These are phyloP conservation scores for Pezicula neosporulosa DNA, from an alignment of 2,329 filamentous ascomycete species.

Conservation along the genomic window DNA sequence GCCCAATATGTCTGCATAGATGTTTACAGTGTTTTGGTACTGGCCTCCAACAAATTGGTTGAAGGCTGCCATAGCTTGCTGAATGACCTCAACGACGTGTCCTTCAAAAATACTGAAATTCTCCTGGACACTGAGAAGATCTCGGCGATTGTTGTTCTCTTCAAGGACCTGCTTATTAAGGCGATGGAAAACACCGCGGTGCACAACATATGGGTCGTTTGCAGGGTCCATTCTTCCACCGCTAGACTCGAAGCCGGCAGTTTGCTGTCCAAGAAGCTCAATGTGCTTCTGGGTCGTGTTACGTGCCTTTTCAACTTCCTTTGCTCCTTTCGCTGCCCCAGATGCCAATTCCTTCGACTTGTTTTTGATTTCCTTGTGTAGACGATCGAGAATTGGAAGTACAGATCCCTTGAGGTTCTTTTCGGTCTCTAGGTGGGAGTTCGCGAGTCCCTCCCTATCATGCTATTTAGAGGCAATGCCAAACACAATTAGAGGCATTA, in stretches of 20 bases:
- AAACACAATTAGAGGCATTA: neutral
- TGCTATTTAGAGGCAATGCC: neutral
- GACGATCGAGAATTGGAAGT: conserved; percentile 80
- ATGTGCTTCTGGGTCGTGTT: conserved; percentile 90
- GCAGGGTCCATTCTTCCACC: conserved; percentile 66
- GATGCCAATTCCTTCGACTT: conserved; percentile 86
- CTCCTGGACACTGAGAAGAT: conserved; percentile 86
- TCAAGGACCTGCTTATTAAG: conserved; percentile 88
- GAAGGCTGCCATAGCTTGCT: conserved; percentile 80
- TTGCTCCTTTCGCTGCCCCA: conserved; percentile 79
- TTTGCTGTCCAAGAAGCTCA: conserved; percentile 84
- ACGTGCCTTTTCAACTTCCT: conserved; percentile 88
- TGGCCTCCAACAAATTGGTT: conserved; percentile 77
- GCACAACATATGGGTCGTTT: conserved; percentile 86
- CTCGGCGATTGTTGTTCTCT: conserved; percentile 94
- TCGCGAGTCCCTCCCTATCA: conserved; percentile 77
- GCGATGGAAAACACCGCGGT: conserved; percentile 76
- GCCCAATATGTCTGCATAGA: conserved; percentile 81
- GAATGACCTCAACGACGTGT: conserved; percentile 78
- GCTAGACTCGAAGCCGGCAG: conserved; percentile 73
- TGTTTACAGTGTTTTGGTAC: conserved; percentile 73
- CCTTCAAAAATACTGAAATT: conserved; percentile 85
- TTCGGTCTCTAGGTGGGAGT: conserved; percentile 86
- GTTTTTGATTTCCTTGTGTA: conserved; percentile 95
- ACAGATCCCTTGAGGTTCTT: conserved; percentile 85